phyloP scores from a whole-genome alignment of 345 rosid genomes.

The Brassica nigra region DNA sequence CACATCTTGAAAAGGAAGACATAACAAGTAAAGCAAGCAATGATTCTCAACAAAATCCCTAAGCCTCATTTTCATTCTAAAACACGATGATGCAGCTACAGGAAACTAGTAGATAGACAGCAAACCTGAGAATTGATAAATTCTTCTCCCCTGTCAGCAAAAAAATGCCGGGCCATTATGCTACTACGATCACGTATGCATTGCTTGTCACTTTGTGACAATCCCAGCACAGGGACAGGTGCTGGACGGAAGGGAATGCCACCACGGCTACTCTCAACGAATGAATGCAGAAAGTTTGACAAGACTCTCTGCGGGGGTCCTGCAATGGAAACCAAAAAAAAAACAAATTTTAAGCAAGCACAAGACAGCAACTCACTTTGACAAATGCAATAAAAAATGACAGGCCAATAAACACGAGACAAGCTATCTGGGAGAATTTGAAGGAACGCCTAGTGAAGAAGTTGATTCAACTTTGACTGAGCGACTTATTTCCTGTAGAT shows the following conservation, averaged over 20 bases:
- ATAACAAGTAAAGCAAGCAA: slow-evolving; percentile 8
- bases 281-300: slow-evolving; percentile 84
- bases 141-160: slow-evolving; percentile 87
- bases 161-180: slow-evolving; percentile 96
- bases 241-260: slow-evolving; percentile 86
- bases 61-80: slow-evolving; percentile 12
- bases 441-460: not conserved
- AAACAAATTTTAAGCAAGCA: slow-evolving; percentile 25
- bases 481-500: not conserved
- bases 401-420: not conserved
- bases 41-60: slow-evolving; percentile 10
- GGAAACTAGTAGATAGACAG: not conserved
- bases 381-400: not conserved
- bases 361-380: not conserved
- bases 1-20: not conserved
- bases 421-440: not conserved
- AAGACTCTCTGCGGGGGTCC: slow-evolving; percentile 96
- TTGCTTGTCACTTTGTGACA: slow-evolving; percentile 89
- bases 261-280: slow-evolving; percentile 87
- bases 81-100: slow-evolving; percentile 6
- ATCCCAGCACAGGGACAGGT: slow-evolving; percentile 77
- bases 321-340: slow-evolving; percentile 38
- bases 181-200: slow-evolving; percentile 99
- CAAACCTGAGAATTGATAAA: slow-evolving; percentile 88
- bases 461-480: not conserved